These are phyloP conservation scores for Phytophthora rubi DNA, from an alignment of 352 stramenopile genomes.

Conservation along the genomic window DNA sequence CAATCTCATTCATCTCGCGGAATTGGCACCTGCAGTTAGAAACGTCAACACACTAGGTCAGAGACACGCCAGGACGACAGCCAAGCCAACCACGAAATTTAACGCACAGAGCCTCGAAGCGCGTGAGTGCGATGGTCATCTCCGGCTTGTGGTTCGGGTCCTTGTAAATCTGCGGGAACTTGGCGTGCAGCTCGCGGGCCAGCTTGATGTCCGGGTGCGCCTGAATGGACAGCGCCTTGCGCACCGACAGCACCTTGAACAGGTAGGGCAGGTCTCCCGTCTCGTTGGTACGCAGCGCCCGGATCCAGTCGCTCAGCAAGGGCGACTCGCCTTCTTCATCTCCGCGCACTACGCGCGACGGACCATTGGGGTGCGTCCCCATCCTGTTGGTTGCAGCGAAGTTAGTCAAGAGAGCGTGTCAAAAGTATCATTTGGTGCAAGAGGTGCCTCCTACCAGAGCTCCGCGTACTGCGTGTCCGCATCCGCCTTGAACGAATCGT, in stretches of 20 bases:
- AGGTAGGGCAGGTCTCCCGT: conserved; percentile 95
- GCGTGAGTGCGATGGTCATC: conserved; percentile 98
- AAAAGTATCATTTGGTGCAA: conserved; percentile 8
- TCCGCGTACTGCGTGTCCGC: conserved; percentile 79
- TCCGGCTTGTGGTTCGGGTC: conserved; percentile 99
- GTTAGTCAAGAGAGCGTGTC: conserved; percentile 2
- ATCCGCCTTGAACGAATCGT: conserved; percentile 56
- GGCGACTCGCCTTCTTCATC: conserved; percentile 39
- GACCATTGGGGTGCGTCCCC: conserved; percentile 94
- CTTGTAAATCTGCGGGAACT: conserved; percentile 95
- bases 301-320: conserved; percentile 68
- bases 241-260: conserved; percentile 98
- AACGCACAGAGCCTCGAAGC: conserved; percentile 94
- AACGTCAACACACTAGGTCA: conserved; percentile 4
- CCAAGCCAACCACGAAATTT: background rate
- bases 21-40: conserved; percentile 86
- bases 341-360: conserved; percentile 73
- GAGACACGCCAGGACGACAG: conserved; percentile 7
- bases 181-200: conserved; percentile 80
- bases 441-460: conserved; percentile 65
- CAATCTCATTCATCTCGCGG: conserved; percentile 93
- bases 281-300: conserved; percentile 46
- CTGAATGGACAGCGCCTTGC: conserved; percentile 99
- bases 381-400: conserved; percentile 66
- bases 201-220: conserved; percentile 87